phyloP scores from a whole-genome alignment of 2,329 filamentous ascomycete genomes.

The Thyridium curvatum region DNA sequence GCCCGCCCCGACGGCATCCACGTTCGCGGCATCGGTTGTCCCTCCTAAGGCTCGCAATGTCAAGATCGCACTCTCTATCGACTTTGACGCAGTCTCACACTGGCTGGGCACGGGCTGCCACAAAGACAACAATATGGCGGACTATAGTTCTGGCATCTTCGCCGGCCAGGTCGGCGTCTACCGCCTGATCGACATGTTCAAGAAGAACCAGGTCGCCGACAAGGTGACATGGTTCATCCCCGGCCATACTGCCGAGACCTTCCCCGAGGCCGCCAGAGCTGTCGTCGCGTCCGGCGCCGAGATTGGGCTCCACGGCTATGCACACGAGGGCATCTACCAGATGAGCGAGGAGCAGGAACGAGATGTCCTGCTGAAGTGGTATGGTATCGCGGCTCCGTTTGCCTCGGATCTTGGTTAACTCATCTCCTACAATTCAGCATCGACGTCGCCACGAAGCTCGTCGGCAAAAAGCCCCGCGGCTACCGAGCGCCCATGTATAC shows the following conservation, averaged over 20 bases:
- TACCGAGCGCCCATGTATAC: constrained; percentile 44
- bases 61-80: constrained; percentile 25
- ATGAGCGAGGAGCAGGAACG: constrained; percentile 37
- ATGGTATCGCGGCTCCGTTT: constrained; percentile 1
- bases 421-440: constrained; percentile 21
- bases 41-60: constrained; percentile 10
- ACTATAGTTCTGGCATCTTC: constrained; percentile 44
- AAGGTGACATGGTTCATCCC: constrained; percentile 47
- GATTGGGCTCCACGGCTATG: constrained; percentile 41
- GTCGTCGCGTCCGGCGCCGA: constrained; percentile 37
- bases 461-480: constrained; percentile 32
- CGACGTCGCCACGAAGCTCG: constrained; percentile 27
- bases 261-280: constrained; percentile 30
- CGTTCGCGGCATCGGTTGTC: no score
- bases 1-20: background rate
- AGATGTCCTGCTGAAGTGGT: constrained; percentile 34
- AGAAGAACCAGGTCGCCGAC: constrained; percentile 33
- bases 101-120: constrained; percentile 47
- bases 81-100: constrained; percentile 48
- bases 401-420: no score
- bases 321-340: constrained; percentile 37
- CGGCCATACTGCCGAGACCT: constrained; percentile 41
- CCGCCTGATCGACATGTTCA: constrained; percentile 39
- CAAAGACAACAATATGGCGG: constrained; percentile 40
- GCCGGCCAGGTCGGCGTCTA: constrained; percentile 41